These are phyloP conservation scores for Xylaria sp. DNA, from an alignment of 2,329 filamentous ascomycete species.

Conservation along the genomic window DNA sequence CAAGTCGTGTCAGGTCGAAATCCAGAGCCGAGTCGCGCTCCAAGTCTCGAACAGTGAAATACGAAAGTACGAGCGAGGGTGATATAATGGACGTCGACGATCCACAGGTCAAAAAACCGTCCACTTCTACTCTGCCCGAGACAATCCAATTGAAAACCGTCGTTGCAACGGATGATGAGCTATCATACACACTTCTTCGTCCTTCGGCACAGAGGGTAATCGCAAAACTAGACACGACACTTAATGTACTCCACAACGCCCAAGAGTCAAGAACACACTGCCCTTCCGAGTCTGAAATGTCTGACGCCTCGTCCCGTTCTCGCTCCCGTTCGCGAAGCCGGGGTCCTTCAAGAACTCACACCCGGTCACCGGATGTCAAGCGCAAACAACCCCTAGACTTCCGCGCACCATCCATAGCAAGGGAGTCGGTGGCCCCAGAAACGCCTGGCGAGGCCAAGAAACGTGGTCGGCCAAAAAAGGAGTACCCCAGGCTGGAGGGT, in stretches of 20 bases:
- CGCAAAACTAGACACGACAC: constrained; percentile 72
- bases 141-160: constrained; percentile 56
- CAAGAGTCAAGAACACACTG: constrained; percentile 61
- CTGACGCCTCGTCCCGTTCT: constrained; percentile 34
- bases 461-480: constrained; percentile 55
- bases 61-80: constrained; percentile 34
- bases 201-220: constrained; percentile 78
- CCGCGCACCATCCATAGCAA: constrained; percentile 21
- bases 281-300: constrained; percentile 44
- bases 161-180: constrained; percentile 76
- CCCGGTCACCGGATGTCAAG: background rate
- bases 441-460: constrained; percentile 26
- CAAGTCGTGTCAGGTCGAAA: constrained; percentile 22
- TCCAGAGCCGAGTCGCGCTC: constrained; percentile 28
- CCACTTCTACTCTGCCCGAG: constrained; percentile 3
- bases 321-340: constrained; percentile 32
- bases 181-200: constrained; percentile 70
- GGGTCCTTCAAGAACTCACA: background rate
- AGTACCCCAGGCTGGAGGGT: constrained; percentile 53
- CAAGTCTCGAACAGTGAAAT: constrained; percentile 38
- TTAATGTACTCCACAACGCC: constrained; percentile 75
- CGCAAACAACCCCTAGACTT: background rate
- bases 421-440: constrained; percentile 13
- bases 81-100: constrained; percentile 42
- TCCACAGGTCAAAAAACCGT: constrained; percentile 6